Base-by-base conservation (phyloP, 306 rosid species). In the Vachellia pachyceras region DNA sequence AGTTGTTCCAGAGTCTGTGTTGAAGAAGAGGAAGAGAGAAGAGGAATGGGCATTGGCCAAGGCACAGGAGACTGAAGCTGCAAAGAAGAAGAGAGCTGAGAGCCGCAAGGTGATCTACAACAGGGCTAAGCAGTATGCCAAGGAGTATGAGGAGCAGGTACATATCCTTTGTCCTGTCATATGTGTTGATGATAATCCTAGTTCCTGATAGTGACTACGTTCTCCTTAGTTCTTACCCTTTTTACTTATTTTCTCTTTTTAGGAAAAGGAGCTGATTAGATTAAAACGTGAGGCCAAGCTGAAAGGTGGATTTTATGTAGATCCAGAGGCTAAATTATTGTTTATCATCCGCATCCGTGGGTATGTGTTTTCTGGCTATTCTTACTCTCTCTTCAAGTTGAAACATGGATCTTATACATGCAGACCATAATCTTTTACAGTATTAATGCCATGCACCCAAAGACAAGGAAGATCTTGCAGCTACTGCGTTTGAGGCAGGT, bases 401-500 rank as follows among this genome's bases (percentile, higher is more conserved):
- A 0, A 41, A 8, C 9, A 0, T 33, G 6, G 3, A 5, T 15
- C 55, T 82, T 7, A 75, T 35, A 3, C 7, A 18, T 41, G 14
- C 5, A 8, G 1, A n/a, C 35, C 35, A 7, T 6, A 15, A 3
- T 66, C 2, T 9, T 44, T 94, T 81, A 39, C 89, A 95, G 92
- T 91, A 93, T 95, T 68, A 95, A 95, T 74, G 98, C 98, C 50
- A 93, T 93, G 87, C 87, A 95, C 67, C 97, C 99, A 0, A 93
- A 95, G 87, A 82, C 97, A 25, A 91, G 87, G 55, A 89, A 84
- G 81, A 95, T 95, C 57, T 47, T 93, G 83, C 97, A 93, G 88
- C 93, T 95, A n/a, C 85, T 95, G 86, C 86, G 98, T 6, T 77
- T 95, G 85, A 93, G 98, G 85, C 97, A 91, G 98, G 99, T 93